Conservation (phyloP, 2,329 filamentous ascomycete species). For the Diaporthe citriasiana region DNA sequence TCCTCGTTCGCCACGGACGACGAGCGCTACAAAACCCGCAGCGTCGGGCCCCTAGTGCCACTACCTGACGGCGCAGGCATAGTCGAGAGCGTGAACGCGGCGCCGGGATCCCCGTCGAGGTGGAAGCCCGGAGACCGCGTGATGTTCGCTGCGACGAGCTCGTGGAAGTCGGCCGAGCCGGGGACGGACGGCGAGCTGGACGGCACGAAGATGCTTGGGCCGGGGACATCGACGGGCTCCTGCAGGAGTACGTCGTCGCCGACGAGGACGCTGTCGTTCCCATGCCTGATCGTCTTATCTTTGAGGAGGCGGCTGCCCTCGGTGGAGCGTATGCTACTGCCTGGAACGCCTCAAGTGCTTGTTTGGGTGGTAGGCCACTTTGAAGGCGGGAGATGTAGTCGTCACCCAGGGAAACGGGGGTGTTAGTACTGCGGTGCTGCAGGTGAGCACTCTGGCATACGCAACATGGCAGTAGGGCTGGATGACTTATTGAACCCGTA, state of each 20-base stretch:
- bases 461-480: not conserved
- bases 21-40: not conserved
- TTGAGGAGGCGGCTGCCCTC: constrained; percentile 6
- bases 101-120: not conserved
- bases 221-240: constrained; percentile 5
- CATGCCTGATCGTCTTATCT: not conserved
- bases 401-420: constrained; percentile 3
- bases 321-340: constrained; percentile 9
- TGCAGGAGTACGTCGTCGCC: constrained; percentile 8
- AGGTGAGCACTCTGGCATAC: not conserved
- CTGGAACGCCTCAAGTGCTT: constrained; percentile 26
- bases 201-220: not conserved
- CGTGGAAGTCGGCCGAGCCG: not conserved
- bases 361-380: constrained; percentile 3
- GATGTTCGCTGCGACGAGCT: not conserved
- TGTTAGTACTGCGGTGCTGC: constrained; percentile 13
- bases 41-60: not conserved
- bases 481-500: not conserved
- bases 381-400: constrained; percentile 4
- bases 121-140: constrained; percentile 9
- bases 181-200: constrained; percentile 7
- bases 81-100: constrained; percentile 6
- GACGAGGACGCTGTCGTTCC: not conserved
- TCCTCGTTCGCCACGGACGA: constrained; percentile 20
- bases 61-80: constrained; percentile 2